Conservation (phyloP, 805 yeast species). For the Yarrowia hollandica region DNA sequence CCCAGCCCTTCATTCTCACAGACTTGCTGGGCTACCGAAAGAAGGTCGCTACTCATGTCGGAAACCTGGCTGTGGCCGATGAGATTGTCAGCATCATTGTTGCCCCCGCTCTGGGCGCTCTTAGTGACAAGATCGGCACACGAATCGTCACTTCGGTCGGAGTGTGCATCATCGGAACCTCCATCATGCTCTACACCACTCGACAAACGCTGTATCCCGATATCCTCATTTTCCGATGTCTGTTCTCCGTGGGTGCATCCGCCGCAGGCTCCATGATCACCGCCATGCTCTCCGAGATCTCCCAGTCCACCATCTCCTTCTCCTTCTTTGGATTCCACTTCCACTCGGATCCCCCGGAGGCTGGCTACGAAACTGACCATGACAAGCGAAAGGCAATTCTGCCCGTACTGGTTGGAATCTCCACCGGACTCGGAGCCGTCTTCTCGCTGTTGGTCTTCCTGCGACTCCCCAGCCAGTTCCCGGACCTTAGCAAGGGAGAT, state of each 20-base stretch:
- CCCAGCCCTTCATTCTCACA: constrained; percentile 49
- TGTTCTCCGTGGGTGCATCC: constrained; percentile 63
- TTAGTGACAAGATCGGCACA: constrained; percentile 64
- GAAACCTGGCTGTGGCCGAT: constrained; percentile 56
- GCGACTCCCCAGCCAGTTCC: constrained; percentile 57
- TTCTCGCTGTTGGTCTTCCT: constrained; percentile 57
- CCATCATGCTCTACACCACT: constrained; percentile 53
- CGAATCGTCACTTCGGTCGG: constrained; percentile 53
- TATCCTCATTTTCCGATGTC: constrained; percentile 51
- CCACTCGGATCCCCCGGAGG: constrained; percentile 33
- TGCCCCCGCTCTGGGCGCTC: constrained; percentile 64
- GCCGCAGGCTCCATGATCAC: constrained; percentile 59
- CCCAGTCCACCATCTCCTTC: constrained; percentile 32
- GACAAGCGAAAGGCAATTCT: constrained; percentile 52
- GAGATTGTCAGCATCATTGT: constrained; percentile 55
- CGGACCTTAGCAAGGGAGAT: constrained; percentile 42
- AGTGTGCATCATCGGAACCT: constrained; percentile 49
- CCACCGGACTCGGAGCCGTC: constrained; percentile 68
- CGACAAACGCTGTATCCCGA: constrained; percentile 51
- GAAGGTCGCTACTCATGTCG: constrained; percentile 47
- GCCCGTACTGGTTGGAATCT: constrained; percentile 61
- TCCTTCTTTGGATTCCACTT: constrained; percentile 40
- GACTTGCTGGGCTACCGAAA: constrained; percentile 42
- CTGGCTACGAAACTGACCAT: constrained; percentile 30
- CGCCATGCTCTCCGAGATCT: constrained; percentile 57